Conservation (phyloP, 495 filamentous ascomycete species). For the Hypomontagnella monticulosa region DNA sequence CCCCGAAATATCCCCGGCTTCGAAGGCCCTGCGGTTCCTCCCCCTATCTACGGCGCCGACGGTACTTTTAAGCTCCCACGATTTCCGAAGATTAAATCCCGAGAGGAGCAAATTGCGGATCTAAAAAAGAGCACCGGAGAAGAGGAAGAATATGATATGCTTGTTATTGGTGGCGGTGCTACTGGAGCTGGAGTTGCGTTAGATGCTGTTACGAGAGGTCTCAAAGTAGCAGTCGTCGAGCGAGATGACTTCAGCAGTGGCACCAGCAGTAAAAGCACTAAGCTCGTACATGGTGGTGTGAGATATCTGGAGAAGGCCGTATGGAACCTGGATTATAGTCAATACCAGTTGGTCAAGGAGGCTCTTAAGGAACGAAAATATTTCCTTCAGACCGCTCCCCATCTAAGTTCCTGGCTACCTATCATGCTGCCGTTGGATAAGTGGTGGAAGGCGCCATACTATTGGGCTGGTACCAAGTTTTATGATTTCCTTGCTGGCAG, state of each 20-base stretch:
- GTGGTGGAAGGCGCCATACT: slow-evolving; percentile 98
- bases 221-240: slow-evolving; percentile 95
- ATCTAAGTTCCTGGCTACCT: slow-evolving; percentile 92
- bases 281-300: slow-evolving; percentile 96
- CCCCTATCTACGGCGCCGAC: slow-evolving; percentile 79
- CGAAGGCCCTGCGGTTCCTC: slow-evolving; percentile 80
- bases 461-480: slow-evolving; percentile 94
- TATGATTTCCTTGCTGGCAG: slow-evolving; percentile 95
- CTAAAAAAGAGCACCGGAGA: slow-evolving; percentile 58
- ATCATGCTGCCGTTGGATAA: slow-evolving; percentile 97
- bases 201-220: slow-evolving; percentile 89
- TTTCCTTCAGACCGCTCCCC: slow-evolving; percentile 94
- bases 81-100: slow-evolving; percentile 80
- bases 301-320: slow-evolving; percentile 97
- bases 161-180: slow-evolving; percentile 92
- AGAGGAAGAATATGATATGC: slow-evolving; percentile 77
- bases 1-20: slow-evolving; percentile 87
- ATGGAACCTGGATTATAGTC: slow-evolving; percentile 94
- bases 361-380: slow-evolving; percentile 96
- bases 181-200: slow-evolving; percentile 93
- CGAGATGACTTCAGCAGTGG: slow-evolving; percentile 93
- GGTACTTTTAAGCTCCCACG: slow-evolving; percentile 82
- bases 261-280: slow-evolving; percentile 96
- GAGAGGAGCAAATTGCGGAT: slow-evolving; percentile 71
- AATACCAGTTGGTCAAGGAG: slow-evolving; percentile 92